A percentile compares a stretch with the other conserved stretches of the same genome.
These are phyloP conservation scores for Trypanosomatidae sp. DNA, from an alignment of 208 protist genomes.

Conservation along the genomic window DNA sequence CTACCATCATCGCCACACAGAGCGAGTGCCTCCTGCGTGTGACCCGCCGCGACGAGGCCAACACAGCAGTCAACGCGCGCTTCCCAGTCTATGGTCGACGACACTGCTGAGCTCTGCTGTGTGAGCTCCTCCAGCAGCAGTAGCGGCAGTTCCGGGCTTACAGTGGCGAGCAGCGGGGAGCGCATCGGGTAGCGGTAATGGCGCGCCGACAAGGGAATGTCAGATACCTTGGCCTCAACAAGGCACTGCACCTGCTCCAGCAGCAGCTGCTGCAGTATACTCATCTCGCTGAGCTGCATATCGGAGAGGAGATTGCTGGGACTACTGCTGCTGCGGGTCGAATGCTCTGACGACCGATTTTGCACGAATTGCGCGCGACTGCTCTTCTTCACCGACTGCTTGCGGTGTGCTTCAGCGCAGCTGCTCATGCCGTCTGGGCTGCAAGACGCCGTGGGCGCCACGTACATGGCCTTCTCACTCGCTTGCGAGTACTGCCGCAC, in stretches of 20 bases:
- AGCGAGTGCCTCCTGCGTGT: conserved; percentile 28
- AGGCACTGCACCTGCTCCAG: conserved; percentile 73
- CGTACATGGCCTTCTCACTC: conserved; percentile 17
- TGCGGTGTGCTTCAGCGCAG: neutral
- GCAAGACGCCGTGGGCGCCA: conserved; percentile 1
- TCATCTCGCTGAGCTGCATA: conserved; percentile 6
- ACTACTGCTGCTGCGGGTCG: neutral
- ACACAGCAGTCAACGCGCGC: conserved; percentile 38
- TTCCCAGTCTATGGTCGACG: conserved; percentile 12
- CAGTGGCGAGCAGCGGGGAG: conserved; percentile 40
- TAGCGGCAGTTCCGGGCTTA: conserved; percentile 46
- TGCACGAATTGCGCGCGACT: neutral
- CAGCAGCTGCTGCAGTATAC: conserved; percentile 33
- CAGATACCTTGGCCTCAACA: conserved; percentile 53
- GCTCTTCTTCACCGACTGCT: neutral
- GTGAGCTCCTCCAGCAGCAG: conserved; percentile 44
- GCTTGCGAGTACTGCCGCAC: conserved; percentile 39
- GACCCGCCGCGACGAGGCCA: conserved; percentile 36
- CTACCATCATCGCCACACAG: conserved; percentile 28
- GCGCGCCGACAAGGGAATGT: conserved; percentile 34
- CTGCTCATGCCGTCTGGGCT: neutral
- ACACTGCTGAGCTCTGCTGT: neutral
- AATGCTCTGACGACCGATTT: neutral
- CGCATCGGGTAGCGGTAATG: conserved; percentile 58
- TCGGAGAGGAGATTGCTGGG: neutral